Base-by-base conservation (phyloP, 2,329 filamentous ascomycete genomes). In the Alternaria atra region DNA sequence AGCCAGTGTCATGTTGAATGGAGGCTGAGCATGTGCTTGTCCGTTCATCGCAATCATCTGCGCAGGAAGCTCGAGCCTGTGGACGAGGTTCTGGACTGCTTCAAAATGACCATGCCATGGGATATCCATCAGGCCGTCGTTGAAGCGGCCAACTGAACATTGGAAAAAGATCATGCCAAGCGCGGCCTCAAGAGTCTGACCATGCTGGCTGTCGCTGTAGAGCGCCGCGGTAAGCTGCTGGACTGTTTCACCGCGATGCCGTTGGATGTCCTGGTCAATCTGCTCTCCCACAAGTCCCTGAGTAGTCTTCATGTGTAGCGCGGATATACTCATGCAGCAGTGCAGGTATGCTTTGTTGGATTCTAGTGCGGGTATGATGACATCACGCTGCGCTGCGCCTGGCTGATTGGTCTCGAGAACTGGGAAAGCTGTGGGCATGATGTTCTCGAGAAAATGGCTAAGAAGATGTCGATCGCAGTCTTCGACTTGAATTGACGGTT, bases 61-160 rank as follows among this genome's bases (percentile, higher is more conserved):
- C 39, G 85, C 84, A 9, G 91, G 90, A 39, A 98, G 87, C 60
- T 94, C 89, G 34, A 98, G 89, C 80, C 92, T 94, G 77, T 91
- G 88, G 25, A 97, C 91, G 54, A 98, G 85, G 70, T 89, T 93
- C 69, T 91, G 90, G 20, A 91, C 94, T 4, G 94, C 94, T 78
- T 96, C 91, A 82, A 98, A 97, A 83, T 99, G 95, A 77, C 97
- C 92, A 82, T 94, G 92, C 95, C 95, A 99, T 23, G 94, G 90
- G 70, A 98, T 97, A 76, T 98, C 94, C 15, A 92, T 91, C 25
- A 97, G 87, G 47, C 87, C 87, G 75, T 97, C 93, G 71, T 95
- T 91, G 35, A 91, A 89, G 71, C 92, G 88, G 55, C 94, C 94
- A 66, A 98, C 94, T 27, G 92, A 90, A 81, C 91, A 95, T 77